A percentile compares a stretch with the other conserved stretches of the same genome.
These are phyloP conservation scores for Beauveria rudraprayagi DNA, from an alignment of 2,329 filamentous ascomycete genomes.

Conservation along the genomic window DNA sequence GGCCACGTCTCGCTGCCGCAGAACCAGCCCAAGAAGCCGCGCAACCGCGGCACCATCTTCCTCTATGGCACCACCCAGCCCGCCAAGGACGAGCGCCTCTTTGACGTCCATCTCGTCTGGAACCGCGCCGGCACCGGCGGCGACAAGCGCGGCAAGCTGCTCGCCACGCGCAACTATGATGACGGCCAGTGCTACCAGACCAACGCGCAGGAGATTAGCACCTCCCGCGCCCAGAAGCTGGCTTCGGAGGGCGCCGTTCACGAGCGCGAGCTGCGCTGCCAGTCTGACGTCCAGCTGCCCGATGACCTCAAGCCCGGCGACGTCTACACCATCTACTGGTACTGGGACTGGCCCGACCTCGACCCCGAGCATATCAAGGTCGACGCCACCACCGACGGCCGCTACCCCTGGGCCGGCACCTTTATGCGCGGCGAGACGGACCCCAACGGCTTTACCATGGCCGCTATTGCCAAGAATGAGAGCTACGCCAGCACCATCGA, in stretches of 20 bases:
- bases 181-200: conserved; percentile 85
- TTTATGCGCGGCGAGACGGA: conserved; percentile 31
- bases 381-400: conserved; percentile 30
- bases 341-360: conserved; percentile 84
- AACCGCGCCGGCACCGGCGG: conserved; percentile 73
- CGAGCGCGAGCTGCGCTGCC: conserved; percentile 64
- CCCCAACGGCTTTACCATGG: conserved; percentile 28
- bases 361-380: conserved; percentile 33
- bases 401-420: conserved; percentile 34
- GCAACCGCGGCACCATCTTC: conserved; percentile 63
- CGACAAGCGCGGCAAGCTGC: conserved; percentile 65
- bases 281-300: conserved; percentile 73
- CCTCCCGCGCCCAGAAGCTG: conserved; percentile 48
- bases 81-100: conserved; percentile 35
- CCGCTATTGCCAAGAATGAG: conserved; percentile 29
- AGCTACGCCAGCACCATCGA: conserved; percentile 34
- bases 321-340: conserved; percentile 82
- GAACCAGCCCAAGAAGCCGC: conserved; percentile 49
- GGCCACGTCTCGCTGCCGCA: conserved; percentile 61
- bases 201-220: conserved; percentile 52
- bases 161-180: conserved; percentile 75
- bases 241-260: conserved; percentile 44
- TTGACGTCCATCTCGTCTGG: conserved; percentile 70
- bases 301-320: conserved; percentile 51
- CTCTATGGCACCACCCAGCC: conserved; percentile 64